These are phyloP conservation scores for Artemisia annua DNA, from an alignment of 129 eudicot species.

Conservation along the genomic window DNA sequence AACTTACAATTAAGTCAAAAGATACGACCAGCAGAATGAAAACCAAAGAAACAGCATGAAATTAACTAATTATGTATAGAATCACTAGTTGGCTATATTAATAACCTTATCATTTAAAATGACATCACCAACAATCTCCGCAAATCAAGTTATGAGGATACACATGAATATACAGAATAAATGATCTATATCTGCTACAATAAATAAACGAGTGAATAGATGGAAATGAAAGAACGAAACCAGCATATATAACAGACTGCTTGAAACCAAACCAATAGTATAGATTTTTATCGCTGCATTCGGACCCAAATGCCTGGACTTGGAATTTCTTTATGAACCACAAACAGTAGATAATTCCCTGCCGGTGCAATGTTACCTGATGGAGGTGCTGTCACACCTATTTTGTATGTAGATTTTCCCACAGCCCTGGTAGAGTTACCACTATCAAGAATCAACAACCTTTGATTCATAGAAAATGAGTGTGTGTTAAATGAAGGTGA, in stretches of 20 bases:
- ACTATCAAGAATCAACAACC: slow-evolving; percentile 23
- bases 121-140: too few species aligned
- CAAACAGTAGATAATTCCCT: slow-evolving; percentile 9
- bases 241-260: not conserved
- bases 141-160: too few species aligned
- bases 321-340: slow-evolving; percentile 14
- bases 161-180: too few species aligned
- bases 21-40: too few species aligned
- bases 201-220: not conserved
- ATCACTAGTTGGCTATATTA: too few species aligned
- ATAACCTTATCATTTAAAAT: too few species aligned
- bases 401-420: slow-evolving; percentile 27
- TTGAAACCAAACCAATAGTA: not conserved
- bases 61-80: too few species aligned
- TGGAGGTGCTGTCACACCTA: slow-evolving; percentile 27
- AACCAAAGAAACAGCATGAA: too few species aligned
- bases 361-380: slow-evolving; percentile 9
- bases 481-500: slow-evolving; percentile 63
- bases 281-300: not conserved
- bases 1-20: too few species aligned
- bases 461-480: slow-evolving; percentile 41
- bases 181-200: not conserved
- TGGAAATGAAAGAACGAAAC: not conserved
- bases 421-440: slow-evolving; percentile 16
- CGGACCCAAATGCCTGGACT: slow-evolving; percentile 17